These are phyloP conservation scores for barley (Hordeum vulgare) DNA, from an alignment of 176 grass and related monocot species.

Conservation along the genomic window MorexV3_pseudomolecules_assembly NC_058520.1:98854222-98854721, in stretches of 20 bases:
- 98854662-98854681: neutral
- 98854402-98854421: conserved; percentile 49
- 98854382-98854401: conserved; percentile 46
- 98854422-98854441: conserved; percentile 2
- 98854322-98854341: neutral
- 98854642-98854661: neutral
- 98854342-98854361: neutral
- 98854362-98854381: conserved; percentile 42
- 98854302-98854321: neutral
- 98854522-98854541: neutral
- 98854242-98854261: neutral
- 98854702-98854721: neutral
- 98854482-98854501: conserved; percentile 23
- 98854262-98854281: neutral
- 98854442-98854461: conserved; percentile 52
- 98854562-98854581: neutral
- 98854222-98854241: neutral
- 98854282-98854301: neutral
- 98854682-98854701: neutral
- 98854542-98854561: neutral
- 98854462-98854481: conserved; percentile 49
- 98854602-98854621: neutral
- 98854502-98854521: conserved; percentile 29
- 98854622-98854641: neutral
- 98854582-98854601: neutral